Base-by-base conservation (phyloP, 352 stramenopile species). In the Phytopythium ostracodes region DNA sequence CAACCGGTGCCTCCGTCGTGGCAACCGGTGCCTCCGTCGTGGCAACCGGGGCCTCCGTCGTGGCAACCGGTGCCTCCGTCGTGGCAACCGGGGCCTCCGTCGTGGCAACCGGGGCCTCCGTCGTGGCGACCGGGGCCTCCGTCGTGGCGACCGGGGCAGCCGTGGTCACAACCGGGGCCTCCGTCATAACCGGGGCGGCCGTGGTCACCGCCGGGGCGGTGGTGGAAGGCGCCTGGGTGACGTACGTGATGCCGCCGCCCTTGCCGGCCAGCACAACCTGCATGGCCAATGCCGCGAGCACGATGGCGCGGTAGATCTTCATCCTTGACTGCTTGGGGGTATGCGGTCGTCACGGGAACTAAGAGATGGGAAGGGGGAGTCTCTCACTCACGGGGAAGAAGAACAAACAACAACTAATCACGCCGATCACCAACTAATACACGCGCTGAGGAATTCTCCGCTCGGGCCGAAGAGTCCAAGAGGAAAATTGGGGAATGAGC, bases 251-350 rank as follows among this genome's bases (percentile, higher is more conserved):
- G 51, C 70, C 70, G 52, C 65, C 65, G 56, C 65, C 62, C 33
- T 62, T 62, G 38, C 70, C 70, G 55, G 59, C 70, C 0, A 76
- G 66, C n/a, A 73, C 70, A 22, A 71, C 70, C 59, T 76, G 70
- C 66, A 73, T 73, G 60, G 70, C 70, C 49, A 76, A 52, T 35
- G 70, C 70, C 43, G 70, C 63, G 17, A 76, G 60, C 40, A 76
- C 40, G 44, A 76, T 67, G 31, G 66, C 66, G 44, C 66, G 67
- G 66, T 71, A 76, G 62, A 76, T 63, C 63, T 76, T 76, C 70
- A 76, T 76, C 40, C 43, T 65, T 36, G 51, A 27, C 18, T 65
- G 64, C 18, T 9, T 25, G 8, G 44, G 25, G 49, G 9, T 31
- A 15, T n/a, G 43, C n/a, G 11, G 46, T 31, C 10, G 46, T 52